Percentiles rank a stretch among this genome's conserved stretches.
Evolutionary conservation across 306 rosid species (phyloP).

Genomic region (Quercus glauca): DNA sequence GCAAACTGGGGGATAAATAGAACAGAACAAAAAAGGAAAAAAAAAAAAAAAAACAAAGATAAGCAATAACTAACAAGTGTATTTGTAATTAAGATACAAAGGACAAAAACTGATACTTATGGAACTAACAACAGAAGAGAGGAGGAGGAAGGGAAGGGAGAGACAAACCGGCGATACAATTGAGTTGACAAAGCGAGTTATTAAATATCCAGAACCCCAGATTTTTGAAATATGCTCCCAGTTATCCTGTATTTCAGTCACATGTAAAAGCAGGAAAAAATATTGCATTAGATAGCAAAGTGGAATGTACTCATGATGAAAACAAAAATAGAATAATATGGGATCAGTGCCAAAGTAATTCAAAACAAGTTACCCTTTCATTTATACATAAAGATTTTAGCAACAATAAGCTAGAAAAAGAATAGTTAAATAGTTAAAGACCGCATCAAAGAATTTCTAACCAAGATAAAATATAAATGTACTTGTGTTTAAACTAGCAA

Average conservation of each 20-base stretch:
- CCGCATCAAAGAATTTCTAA: background rate
- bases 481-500: background rate
- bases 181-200: conserved; percentile 63
- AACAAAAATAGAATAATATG: background rate
- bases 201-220: conserved; percentile 75
- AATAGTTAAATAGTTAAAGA: background rate
- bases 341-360: background rate
- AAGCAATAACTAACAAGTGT: background rate
- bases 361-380: background rate
- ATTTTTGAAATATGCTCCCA: conserved; percentile 64
- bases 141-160: background rate
- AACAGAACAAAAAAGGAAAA: background rate
- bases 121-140: conserved; percentile 1
- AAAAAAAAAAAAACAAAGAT: no score
- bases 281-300: background rate
- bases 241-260: conserved; percentile 45
- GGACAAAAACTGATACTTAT: background rate
- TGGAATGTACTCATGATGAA: no score
- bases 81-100: background rate
- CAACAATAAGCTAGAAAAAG: background rate
- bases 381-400: background rate
- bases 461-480: background rate
- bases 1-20: conserved; percentile 57
- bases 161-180: conserved; percentile 76
- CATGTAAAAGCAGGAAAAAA: background rate